Evolutionary conservation across 2,329 filamentous ascomycete species (phyloP).

Genomic region (Colletotrichum caudatum): DNA sequence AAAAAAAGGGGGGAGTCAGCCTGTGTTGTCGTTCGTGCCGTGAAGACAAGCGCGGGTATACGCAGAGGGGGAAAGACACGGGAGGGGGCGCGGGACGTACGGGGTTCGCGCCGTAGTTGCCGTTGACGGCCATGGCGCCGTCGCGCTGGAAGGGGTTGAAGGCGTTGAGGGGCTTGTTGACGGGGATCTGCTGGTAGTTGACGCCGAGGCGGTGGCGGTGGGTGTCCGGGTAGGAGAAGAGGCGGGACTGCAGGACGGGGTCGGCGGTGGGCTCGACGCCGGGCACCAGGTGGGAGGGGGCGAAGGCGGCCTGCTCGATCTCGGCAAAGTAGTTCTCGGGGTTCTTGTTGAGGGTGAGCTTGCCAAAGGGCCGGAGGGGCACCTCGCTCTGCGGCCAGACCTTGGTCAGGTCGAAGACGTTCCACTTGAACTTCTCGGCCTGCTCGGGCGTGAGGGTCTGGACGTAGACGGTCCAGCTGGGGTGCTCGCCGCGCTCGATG

Average conservation of each 20-base stretch:
- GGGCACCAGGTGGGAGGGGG: slow-evolving; percentile 72
- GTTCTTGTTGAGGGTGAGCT: slow-evolving; percentile 74
- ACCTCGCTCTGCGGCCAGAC: slow-evolving; percentile 74
- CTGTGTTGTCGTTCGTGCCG: background rate
- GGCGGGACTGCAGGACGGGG: slow-evolving; percentile 69
- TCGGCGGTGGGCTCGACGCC: slow-evolving; percentile 73
- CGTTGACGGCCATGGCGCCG: slow-evolving; percentile 76
- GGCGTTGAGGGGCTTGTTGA: slow-evolving; percentile 67
- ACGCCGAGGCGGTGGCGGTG: slow-evolving; percentile 72
- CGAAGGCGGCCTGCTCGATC: slow-evolving; percentile 76
- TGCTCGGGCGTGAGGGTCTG: slow-evolving; percentile 73
- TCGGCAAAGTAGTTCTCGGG: slow-evolving; percentile 76
- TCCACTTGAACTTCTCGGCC: slow-evolving; percentile 70
- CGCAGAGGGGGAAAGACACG: background rate
- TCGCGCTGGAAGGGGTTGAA: slow-evolving; percentile 80
- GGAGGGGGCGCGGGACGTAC: background rate
- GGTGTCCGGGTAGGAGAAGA: slow-evolving; percentile 73
- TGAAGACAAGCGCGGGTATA: background rate
- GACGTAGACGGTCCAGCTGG: slow-evolving; percentile 73
- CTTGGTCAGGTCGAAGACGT: slow-evolving; percentile 78
- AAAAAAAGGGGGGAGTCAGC: background rate
- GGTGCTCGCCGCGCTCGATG: slow-evolving; percentile 70
- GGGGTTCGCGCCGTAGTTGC: slow-evolving; percentile 70
- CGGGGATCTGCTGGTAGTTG: slow-evolving; percentile 74
- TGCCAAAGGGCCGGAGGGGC: slow-evolving; percentile 71